phyloP scores from a whole-genome alignment of 2,329 filamentous ascomycete species.

The Coniochaeta ligniaria region DNA sequence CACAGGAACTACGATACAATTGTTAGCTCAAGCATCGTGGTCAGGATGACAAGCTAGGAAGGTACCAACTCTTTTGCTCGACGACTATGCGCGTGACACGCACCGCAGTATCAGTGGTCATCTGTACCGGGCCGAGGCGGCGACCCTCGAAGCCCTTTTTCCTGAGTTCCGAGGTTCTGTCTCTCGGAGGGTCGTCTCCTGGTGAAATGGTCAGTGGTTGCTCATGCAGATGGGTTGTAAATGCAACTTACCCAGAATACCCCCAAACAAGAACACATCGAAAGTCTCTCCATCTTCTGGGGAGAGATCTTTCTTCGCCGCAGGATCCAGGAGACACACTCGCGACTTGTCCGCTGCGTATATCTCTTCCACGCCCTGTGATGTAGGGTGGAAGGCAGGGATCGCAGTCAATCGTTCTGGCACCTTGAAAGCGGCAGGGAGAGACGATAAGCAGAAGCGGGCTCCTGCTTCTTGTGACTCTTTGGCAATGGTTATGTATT shows the following conservation, averaged over 20 bases:
- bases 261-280: slow-evolving; percentile 90
- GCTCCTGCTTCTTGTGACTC: slow-evolving; percentile 65
- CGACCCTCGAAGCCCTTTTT: slow-evolving; percentile 89
- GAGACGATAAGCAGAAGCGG: slow-evolving; percentile 74
- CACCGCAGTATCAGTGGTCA: slow-evolving; percentile 97
- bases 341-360: slow-evolving; percentile 65
- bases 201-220: slow-evolving; percentile 7
- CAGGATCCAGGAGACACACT: slow-evolving; percentile 85
- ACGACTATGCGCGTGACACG: slow-evolving; percentile 86
- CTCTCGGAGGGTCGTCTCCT: slow-evolving; percentile 92
- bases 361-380: slow-evolving; percentile 73
- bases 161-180: slow-evolving; percentile 90
- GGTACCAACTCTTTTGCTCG: slow-evolving; percentile 70
- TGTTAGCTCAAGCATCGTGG: background rate
- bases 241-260: slow-evolving; percentile 69
- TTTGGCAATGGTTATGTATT: slow-evolving; percentile 80
- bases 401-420: slow-evolving; percentile 47
- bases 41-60: slow-evolving; percentile 1
- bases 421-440: slow-evolving; percentile 63
- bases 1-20: slow-evolving; percentile 59
- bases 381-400: slow-evolving; percentile 64
- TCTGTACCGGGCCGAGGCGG: slow-evolving; percentile 84
- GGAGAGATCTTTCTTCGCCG: slow-evolving; percentile 70
- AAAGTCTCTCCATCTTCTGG: slow-evolving; percentile 79
- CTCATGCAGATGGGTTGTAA: background rate